Evolutionary conservation across 169 alveolate species (phyloP).

Genomic region (Plasmodium vinckei): DNA sequence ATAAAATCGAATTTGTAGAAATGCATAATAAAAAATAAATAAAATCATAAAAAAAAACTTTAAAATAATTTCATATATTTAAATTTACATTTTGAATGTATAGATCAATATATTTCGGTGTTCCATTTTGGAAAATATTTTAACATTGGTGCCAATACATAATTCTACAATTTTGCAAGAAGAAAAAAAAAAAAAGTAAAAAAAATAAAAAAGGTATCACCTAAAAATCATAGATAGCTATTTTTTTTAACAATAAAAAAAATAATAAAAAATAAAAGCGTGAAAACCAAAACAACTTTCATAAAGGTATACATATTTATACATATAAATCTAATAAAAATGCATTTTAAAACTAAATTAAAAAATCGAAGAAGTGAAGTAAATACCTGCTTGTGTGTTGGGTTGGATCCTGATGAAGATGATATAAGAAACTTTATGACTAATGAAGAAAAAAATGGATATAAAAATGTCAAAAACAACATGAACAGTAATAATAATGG

Average conservation of each 20-base stretch:
- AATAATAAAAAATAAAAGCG: neutral
- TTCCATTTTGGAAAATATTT: no score
- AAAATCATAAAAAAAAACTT: no score
- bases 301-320: no score
- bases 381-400: conserved; percentile 81
- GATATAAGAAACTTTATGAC: conserved; percentile 79
- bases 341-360: conserved; percentile 45
- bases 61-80: no score
- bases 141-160: no score
- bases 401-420: conserved; percentile 84
- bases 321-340: neutral
- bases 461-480: conserved; percentile 43
- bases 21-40: no score
- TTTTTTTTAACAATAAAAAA: neutral
- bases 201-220: neutral
- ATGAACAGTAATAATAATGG: conserved; percentile 28
- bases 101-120: no score
- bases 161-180: no score
- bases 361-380: conserved; percentile 54
- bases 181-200: neutral
- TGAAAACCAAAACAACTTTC: neutral
- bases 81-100: no score
- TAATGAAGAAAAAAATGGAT: conserved; percentile 76
- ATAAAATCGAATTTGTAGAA: no score
- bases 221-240: neutral